Evolutionary conservation across 2,329 filamentous ascomycete genomes (phyloP), one percentile per base, ranked within the genome.

Genomic region (Neonectria hederae): DNA sequence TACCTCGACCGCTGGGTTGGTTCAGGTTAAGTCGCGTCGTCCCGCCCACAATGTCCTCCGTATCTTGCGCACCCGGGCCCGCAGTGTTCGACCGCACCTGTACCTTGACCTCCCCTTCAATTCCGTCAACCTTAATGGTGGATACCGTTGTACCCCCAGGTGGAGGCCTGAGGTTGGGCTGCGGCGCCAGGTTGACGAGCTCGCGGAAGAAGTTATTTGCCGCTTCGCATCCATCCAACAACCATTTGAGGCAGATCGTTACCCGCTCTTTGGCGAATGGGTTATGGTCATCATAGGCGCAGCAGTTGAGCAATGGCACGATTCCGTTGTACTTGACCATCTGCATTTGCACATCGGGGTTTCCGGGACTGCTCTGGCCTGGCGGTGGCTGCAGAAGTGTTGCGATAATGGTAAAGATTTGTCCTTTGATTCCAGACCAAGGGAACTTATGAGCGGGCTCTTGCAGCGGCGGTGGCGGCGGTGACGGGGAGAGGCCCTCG

Each of bases 181-280:
- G 76, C 11, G 82, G 81, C 3, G 78, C 77, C 65, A 82, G 74
- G 68, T 78, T 80, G 42, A 87, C 84, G 7, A 93, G 84, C 54
- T 90, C 87, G 59, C 89, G 85, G 56, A 94, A 88, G 71, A 92
- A 91, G 32, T 87, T 84, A 67, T 91, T 90, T 17, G 92, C 92
- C 61, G 90, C 90, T 32, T 90, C 86, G 65, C 90, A 93, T 13
- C 90, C 91, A 70, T 92, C 90, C 80, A 92, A 87, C 6, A 92
- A 83, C 86, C 89, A 97, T 76, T 95, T 94, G n/a, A 97, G 84
- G 69, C 92, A 94, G 76, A 97, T 90, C 54, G 94, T 93, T 3
- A 93, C 92, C 68, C 94, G 92, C 78, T 98, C 95, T 73, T 95
- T 93, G 67, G 97, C 94, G 76, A 95, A 97, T 0, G 94, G 93